A percentile compares a stretch with the other conserved stretches of the same genome.
These are phyloP conservation scores for Leucoagaricus sp. DNA, from an alignment of 1,284 basidiomycete species.

Conservation along the genomic window DNA sequence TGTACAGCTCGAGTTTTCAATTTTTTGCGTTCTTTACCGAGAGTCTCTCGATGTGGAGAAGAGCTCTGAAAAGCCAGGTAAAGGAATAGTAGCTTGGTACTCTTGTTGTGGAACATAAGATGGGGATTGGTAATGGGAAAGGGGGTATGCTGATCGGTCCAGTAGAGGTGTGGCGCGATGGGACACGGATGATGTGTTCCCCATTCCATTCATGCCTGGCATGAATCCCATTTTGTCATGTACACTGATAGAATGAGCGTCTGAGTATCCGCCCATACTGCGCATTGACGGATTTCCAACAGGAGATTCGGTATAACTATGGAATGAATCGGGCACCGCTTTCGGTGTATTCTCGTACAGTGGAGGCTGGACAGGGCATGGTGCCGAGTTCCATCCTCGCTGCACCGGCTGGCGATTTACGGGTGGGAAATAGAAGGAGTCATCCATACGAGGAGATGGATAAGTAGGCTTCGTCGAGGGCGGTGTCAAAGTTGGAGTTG, in stretches of 20 bases:
- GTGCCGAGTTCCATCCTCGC: not conserved
- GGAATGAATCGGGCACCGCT: not conserved
- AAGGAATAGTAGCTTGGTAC: not conserved
- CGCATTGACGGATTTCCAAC: not conserved
- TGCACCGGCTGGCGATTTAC: not conserved
- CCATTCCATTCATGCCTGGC: no score
- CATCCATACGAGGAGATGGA: not conserved
- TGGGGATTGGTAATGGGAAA: not conserved
- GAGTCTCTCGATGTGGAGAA: not conserved
- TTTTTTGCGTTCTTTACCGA: not conserved
- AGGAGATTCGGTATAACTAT: not conserved
- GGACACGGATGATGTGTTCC: no score
- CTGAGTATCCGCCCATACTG: not conserved
- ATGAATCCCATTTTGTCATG: no score
- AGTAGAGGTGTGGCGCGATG: no score
- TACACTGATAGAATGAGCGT: no score
- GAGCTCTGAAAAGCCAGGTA: not conserved
- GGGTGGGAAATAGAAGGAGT: not conserved
- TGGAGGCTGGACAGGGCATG: not conserved
- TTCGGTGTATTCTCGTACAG: not conserved
- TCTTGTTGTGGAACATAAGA: not conserved
- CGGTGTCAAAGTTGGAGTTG: not conserved
- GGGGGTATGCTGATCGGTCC: no score
- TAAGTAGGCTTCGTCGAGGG: constrained; percentile 13
- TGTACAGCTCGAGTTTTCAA: not conserved